Conservation (phyloP, 148 eudicot species). For the Vaccinium myrtillus region DNA sequence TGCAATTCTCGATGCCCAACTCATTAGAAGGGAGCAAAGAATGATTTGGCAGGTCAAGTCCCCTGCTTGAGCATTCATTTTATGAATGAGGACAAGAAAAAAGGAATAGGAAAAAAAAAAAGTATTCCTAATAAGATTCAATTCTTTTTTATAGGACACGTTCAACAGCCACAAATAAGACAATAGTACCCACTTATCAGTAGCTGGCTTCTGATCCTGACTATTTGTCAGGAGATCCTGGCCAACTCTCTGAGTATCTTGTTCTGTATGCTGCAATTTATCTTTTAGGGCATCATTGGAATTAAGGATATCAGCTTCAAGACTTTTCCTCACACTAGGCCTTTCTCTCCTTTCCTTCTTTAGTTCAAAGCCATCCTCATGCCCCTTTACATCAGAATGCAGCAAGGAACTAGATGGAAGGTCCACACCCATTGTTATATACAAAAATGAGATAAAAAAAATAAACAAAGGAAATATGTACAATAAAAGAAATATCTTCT, state of each 20-base stretch:
- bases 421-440: not conserved
- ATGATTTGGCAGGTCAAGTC: not conserved
- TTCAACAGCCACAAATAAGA: not conserved
- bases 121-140: not conserved
- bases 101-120: not conserved
- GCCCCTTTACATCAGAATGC: not conserved
- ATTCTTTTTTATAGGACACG: not conserved
- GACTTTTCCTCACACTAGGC: not conserved
- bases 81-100: slow-evolving; percentile 4
- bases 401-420: not conserved
- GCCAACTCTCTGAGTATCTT: not conserved
- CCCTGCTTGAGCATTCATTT: slow-evolving; percentile 15
- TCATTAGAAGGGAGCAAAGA: slow-evolving; percentile 13
- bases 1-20: slow-evolving; percentile 8
- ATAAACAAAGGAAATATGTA: not conserved
- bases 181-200: slow-evolving; percentile 13
- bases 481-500: not conserved
- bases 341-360: not conserved
- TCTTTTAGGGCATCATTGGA: not conserved
- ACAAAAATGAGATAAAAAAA: not conserved
- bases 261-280: slow-evolving; percentile 6
- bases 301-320: not conserved
- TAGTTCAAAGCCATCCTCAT: not conserved
- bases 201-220: not conserved
- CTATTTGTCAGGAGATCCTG: not conserved